phyloP scores from a whole-genome alignment of 2,329 filamentous ascomycete species.

The Aspergillus sojae region DNA sequence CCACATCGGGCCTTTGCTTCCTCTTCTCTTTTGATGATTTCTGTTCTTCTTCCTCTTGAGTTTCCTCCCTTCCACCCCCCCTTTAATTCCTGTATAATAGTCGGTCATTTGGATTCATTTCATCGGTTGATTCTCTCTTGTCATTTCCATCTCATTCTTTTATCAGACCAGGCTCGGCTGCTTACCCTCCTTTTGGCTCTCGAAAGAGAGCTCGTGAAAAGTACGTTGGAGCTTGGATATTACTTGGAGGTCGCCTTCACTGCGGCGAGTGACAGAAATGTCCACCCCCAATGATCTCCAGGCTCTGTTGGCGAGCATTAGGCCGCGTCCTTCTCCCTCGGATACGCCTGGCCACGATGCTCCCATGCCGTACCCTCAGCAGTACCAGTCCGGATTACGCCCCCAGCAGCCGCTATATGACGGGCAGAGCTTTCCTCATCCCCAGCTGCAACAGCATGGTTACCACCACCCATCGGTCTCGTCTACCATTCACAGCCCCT shows the following conservation, averaged over 20 bases:
- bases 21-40: slow-evolving; percentile 11
- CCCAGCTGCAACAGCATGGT: slow-evolving; percentile 34
- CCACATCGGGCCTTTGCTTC: slow-evolving; percentile 12
- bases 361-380: slow-evolving; percentile 30
- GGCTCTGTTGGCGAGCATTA: slow-evolving; percentile 50
- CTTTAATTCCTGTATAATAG: slow-evolving; percentile 19
- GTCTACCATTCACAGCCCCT: slow-evolving; percentile 61
- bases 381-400: slow-evolving; percentile 35
- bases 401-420: slow-evolving; percentile 33
- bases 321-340: slow-evolving; percentile 42
- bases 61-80: slow-evolving; percentile 7
- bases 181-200: slow-evolving; percentile 26
- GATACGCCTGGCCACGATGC: slow-evolving; percentile 34
- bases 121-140: slow-evolving; percentile 9
- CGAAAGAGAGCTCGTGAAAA: slow-evolving; percentile 37
- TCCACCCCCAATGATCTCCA: slow-evolving; percentile 50
- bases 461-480: slow-evolving; percentile 62
- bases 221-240: slow-evolving; percentile 29
- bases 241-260: slow-evolving; percentile 32
- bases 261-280: slow-evolving; percentile 47
- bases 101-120: slow-evolving; percentile 15
- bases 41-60: slow-evolving; percentile 17
- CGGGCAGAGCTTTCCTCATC: slow-evolving; percentile 35
- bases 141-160: slow-evolving; percentile 17
- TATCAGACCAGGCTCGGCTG: background rate